These are phyloP conservation scores for Pontederia paniculata DNA, from an alignment of 176 grass and related monocot species.

Conservation along the genomic window DNA sequence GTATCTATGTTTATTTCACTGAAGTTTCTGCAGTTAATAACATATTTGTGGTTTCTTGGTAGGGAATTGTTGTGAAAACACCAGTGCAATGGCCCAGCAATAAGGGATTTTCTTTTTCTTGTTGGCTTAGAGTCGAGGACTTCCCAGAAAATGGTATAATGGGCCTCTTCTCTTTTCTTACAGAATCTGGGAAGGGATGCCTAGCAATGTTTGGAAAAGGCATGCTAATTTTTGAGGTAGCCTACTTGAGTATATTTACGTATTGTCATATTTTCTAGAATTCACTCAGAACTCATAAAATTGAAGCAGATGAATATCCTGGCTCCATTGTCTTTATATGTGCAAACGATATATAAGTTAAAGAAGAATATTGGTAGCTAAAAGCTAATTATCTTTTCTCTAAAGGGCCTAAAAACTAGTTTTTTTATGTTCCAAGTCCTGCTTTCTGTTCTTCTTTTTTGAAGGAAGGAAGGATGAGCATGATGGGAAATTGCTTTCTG, in stretches of 20 bases:
- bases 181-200: constrained; percentile 84
- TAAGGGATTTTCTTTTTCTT: constrained; percentile 84
- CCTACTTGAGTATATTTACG: neutral
- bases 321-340: too few relatives aligned
- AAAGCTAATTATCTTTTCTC: too few relatives aligned
- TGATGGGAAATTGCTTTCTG: too few relatives aligned
- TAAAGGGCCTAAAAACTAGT: too few relatives aligned
- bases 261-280: neutral
- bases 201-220: constrained; percentile 77
- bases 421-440: too few relatives aligned
- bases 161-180: constrained; percentile 95
- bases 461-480: too few relatives aligned
- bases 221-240: constrained; percentile 89
- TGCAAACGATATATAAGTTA: too few relatives aligned
- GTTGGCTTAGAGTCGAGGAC: constrained; percentile 85
- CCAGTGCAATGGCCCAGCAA: constrained; percentile 89
- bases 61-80: constrained; percentile 90
- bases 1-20: neutral
- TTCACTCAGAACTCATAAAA: too few relatives aligned
- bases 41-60: constrained; percentile 25
- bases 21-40: constrained; percentile 6
- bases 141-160: constrained; percentile 74
- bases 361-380: too few relatives aligned
- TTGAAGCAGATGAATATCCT: too few relatives aligned
- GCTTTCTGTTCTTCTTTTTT: too few relatives aligned